These are phyloP conservation scores for Colletotrichum abscissum DNA, from an alignment of 2,329 filamentous ascomycete species.

Conservation along the genomic window DNA sequence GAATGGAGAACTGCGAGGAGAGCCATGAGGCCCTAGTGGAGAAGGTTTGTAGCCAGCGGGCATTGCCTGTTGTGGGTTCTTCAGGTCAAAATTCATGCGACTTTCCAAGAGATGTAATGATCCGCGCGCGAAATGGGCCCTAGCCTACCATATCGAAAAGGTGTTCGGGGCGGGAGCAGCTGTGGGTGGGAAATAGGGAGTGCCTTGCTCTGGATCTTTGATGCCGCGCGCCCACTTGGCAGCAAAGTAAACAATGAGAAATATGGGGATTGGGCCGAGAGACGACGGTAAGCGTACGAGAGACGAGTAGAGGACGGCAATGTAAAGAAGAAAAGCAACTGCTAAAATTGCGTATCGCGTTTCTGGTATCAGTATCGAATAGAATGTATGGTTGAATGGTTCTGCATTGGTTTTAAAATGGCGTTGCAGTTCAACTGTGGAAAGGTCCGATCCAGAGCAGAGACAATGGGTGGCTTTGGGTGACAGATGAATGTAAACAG, in stretches of 20 bases:
- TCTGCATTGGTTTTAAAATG: neutral
- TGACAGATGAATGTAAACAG: conserved; percentile 31
- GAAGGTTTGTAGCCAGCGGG: conserved; percentile 75
- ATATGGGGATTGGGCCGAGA: conserved; percentile 24
- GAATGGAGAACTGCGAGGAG: conserved; percentile 75
- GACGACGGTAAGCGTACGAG: neutral
- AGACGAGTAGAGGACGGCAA: neutral
- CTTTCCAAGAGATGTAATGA: conserved; percentile 17
- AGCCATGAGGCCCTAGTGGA: conserved; percentile 74
- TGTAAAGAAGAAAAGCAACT: conserved; percentile 16
- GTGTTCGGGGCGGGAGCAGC: conserved; percentile 9
- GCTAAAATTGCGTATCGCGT: neutral
- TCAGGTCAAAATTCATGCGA: conserved; percentile 34
- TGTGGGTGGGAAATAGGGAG: conserved; percentile 27
- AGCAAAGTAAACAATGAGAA: conserved; percentile 35
- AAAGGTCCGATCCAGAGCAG: conserved; percentile 13
- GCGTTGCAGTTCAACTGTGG: conserved; percentile 4
- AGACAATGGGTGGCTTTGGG: conserved; percentile 10
- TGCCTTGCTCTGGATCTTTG: conserved; percentile 31
- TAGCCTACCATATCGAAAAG: conserved; percentile 30
- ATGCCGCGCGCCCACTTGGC: conserved; percentile 29
- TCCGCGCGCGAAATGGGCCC: conserved; percentile 21
- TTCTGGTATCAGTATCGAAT: neutral
- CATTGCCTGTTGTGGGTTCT: conserved; percentile 58
- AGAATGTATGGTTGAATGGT: neutral